A percentile compares a stretch with the other conserved stretches of the same genome.
Conservation (phyloP, 2,329 filamentous ascomycete species). For the Exophiala sp. region DNA sequence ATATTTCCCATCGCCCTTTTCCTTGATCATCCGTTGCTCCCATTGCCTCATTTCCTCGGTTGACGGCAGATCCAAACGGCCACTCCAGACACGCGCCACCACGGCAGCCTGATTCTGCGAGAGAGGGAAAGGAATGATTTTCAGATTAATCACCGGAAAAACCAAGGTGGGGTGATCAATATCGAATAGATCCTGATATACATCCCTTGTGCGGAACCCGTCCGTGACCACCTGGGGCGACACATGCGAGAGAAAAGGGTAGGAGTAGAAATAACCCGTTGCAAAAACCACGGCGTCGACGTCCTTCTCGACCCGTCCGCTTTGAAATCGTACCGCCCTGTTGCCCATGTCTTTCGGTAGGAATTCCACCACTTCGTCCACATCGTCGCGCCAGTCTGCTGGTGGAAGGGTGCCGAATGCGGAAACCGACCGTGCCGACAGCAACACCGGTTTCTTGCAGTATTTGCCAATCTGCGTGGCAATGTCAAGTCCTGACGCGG, state of each 20-base stretch:
- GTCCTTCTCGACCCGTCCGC: constrained; percentile 58
- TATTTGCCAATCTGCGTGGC: constrained; percentile 64
- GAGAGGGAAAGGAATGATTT: constrained; percentile 81
- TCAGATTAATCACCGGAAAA: constrained; percentile 69
- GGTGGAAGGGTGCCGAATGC: constrained; percentile 26
- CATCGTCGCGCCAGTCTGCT: constrained; percentile 51
- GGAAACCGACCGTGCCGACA: constrained; percentile 54
- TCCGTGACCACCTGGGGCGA: constrained; percentile 50
- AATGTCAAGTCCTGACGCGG: constrained; percentile 79
- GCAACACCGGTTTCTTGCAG: constrained; percentile 56
- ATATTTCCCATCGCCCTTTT: constrained; percentile 28
- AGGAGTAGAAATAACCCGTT: constrained; percentile 82
- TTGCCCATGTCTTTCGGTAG: constrained; percentile 47
- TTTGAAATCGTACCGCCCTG: constrained; percentile 59
- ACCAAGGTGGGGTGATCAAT: constrained; percentile 69
- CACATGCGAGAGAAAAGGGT: constrained; percentile 57
- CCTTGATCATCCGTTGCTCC: constrained; percentile 35
- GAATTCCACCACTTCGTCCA: constrained; percentile 50
- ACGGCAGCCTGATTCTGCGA: constrained; percentile 73
- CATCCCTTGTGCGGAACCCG: constrained; percentile 62
- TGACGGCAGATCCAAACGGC: constrained; percentile 59
- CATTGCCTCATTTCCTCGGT: constrained; percentile 53
- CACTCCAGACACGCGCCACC: constrained; percentile 70
- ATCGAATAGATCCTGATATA: constrained; percentile 76
- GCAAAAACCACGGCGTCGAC: constrained; percentile 78